Conservation (phyloP, 768 basidiomycete genomes). For the Lactarius quietus region DNA sequence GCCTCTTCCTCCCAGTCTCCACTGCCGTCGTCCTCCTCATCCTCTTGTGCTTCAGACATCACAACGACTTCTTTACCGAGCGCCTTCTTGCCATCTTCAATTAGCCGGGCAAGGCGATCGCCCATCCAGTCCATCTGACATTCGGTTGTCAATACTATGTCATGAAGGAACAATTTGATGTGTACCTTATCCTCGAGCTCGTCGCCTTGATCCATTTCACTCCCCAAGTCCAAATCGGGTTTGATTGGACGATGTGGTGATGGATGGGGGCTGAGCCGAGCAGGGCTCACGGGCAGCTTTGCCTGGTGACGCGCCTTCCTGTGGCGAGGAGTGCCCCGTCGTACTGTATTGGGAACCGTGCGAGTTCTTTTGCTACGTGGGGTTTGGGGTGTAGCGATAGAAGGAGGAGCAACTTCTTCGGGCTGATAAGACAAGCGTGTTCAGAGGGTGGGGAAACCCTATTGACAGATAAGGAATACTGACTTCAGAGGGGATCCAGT, state of each 20-base stretch:
- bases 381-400: constrained; percentile 38
- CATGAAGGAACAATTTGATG: neutral
- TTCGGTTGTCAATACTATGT: neutral
- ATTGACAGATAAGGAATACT: neutral
- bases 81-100: constrained; percentile 76
- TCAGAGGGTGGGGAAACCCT: neutral
- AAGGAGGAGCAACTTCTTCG: constrained; percentile 26
- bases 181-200: constrained; percentile 24
- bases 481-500: constrained; percentile 39
- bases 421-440: neutral
- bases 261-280: constrained; percentile 30
- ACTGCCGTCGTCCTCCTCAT: constrained; percentile 72
- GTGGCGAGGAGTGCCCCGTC: constrained; percentile 38
- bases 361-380: constrained; percentile 39
- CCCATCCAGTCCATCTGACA: constrained; percentile 82
- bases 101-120: constrained; percentile 61
- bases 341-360: constrained; percentile 32
- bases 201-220: constrained; percentile 11
- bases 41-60: constrained; percentile 68
- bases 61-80: constrained; percentile 76
- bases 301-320: constrained; percentile 35
- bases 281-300: constrained; percentile 12
- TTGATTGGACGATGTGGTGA: constrained; percentile 29
- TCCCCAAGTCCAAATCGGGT: constrained; percentile 44
- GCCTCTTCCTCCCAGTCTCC: constrained; percentile 74